Evolutionary conservation across 1,284 basidiomycete species (phyloP), one percentile per base, ranked within the genome.

Genomic region (Meira nashicola): DNA sequence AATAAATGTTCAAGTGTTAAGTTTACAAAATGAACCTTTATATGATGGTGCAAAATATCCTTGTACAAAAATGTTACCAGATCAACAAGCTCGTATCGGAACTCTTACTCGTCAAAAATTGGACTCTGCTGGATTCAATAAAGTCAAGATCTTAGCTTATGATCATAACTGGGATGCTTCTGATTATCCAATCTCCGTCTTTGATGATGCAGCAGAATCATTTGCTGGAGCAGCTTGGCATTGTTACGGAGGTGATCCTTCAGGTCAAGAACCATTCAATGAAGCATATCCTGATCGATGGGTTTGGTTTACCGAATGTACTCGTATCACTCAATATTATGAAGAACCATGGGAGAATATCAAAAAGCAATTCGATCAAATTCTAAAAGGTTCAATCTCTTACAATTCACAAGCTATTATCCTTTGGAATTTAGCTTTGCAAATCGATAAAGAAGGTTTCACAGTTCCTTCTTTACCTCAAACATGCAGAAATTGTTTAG

Each of bases 281-380:
- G 52, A 64, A 11, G 68, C 70, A 14, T 73, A 64, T 53, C 67
- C 68, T 9, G 38, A 39, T 33, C 54, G 55, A 23, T 58, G 59
- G 33, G 55, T 52, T 11, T 64, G 59, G 56, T 64, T 72, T 21
- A 68, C 66, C 46, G 70, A 72, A 53, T 60, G 57, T 46, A 72
- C 70, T 14, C 15, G 50, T 12, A 55, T 72, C 5, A 70, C 70
- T 2, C 70, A 72, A 54, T 64, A 55, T 41, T 60, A 59, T 47
- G 52, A 38, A 55, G 70, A 72, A 54, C 68, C 68, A 38, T 72
- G 68, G 63, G 62, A 63, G 48, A 72, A 72, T 60, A 63, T 66
- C 52, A 63, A 65, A 59, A 64, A 64, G 54, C 52, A 65, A 25
- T 61, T 64, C 9, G 28, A 47, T 2, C 47, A 62, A n/a, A 37